phyloP scores from a whole-genome alignment of 2,329 filamentous ascomycete genomes.

The Stagonosporopsis vannaccii region DNA sequence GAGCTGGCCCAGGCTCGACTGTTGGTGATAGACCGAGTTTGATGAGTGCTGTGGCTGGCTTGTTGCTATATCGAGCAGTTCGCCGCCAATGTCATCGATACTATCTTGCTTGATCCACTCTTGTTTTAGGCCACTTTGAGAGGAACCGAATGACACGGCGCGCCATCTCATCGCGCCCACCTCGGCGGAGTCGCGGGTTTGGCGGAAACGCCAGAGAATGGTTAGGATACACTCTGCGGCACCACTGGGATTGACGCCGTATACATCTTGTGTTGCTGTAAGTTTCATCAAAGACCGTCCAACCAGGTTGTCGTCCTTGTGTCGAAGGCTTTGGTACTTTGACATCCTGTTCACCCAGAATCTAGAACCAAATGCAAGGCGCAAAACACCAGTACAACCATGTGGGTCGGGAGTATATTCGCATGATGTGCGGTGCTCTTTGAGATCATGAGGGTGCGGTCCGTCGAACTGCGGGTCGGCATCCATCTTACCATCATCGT shows the following conservation, averaged over 20 bases:
- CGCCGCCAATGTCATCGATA: slow-evolving; percentile 18
- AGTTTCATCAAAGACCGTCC: slow-evolving; percentile 44
- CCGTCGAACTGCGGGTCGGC: slow-evolving; percentile 35
- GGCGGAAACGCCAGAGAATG: slow-evolving; percentile 50
- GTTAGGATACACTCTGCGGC: slow-evolving; percentile 41
- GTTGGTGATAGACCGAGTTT: slow-evolving; percentile 25
- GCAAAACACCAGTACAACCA: slow-evolving; percentile 31
- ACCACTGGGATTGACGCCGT: slow-evolving; percentile 39
- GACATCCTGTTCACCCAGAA: slow-evolving; percentile 54
- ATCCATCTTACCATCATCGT: slow-evolving; percentile 34
- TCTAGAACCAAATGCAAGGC: slow-evolving; percentile 51
- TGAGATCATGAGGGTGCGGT: slow-evolving; percentile 25
- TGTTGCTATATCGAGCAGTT: slow-evolving; percentile 1
- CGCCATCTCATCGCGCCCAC: slow-evolving; percentile 47
- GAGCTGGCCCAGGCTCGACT: slow-evolving; percentile 22
- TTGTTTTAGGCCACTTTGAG: slow-evolving; percentile 13
- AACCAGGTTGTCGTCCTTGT: slow-evolving; percentile 36
- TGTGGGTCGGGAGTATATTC: slow-evolving; percentile 26
- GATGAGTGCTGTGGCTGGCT: not conserved
- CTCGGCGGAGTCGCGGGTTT: slow-evolving; percentile 36
- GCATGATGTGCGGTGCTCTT: slow-evolving; percentile 33
- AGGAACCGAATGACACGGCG: slow-evolving; percentile 33
- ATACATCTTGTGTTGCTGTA: slow-evolving; percentile 54
- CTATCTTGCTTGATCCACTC: slow-evolving; percentile 26
- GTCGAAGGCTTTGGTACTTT: slow-evolving; percentile 31